A percentile compares a stretch with the other conserved stretches of the same genome.
Conservation (phyloP, 1,284 basidiomycete genomes). For the Apiotrichum mycotoxinovorans region DNA sequence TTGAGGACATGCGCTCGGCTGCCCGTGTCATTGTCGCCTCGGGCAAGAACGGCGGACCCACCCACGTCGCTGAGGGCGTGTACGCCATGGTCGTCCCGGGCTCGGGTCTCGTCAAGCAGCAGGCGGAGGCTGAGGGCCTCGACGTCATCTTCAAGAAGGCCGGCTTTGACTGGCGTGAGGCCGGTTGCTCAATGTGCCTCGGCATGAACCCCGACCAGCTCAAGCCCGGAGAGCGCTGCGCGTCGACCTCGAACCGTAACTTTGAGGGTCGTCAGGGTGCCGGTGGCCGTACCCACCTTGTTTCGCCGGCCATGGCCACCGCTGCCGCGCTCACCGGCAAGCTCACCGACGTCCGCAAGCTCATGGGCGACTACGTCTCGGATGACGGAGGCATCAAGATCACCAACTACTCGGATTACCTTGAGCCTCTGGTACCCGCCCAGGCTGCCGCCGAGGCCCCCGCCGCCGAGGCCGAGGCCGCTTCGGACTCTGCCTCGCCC, state of each 20-base stretch:
- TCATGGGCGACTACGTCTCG: slow-evolving; percentile 57
- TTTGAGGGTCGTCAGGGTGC: slow-evolving; percentile 91
- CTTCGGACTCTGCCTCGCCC: slow-evolving; percentile 52
- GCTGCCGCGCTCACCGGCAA: slow-evolving; percentile 87
- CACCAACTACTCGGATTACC: slow-evolving; percentile 66
- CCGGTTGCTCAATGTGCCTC: slow-evolving; percentile 96
- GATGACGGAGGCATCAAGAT: slow-evolving; percentile 61
- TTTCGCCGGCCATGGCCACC: slow-evolving; percentile 94
- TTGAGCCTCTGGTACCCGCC: slow-evolving; percentile 69
- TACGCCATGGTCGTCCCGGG: slow-evolving; percentile 95
- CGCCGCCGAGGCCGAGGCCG: slow-evolving; percentile 52
- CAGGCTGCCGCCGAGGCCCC: slow-evolving; percentile 45
- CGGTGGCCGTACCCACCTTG: slow-evolving; percentile 85
- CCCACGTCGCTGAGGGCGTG: slow-evolving; percentile 70
- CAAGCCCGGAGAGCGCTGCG: slow-evolving; percentile 83
- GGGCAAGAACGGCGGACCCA: slow-evolving; percentile 44
- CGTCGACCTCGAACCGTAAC: slow-evolving; percentile 94
- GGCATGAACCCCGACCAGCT: slow-evolving; percentile 98
- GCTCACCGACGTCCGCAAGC: slow-evolving; percentile 83
- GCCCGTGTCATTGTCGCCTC: slow-evolving; percentile 67
- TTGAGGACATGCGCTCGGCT: slow-evolving; percentile 89
- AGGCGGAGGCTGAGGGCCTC: slow-evolving; percentile 89
- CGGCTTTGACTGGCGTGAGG: slow-evolving; percentile 96
- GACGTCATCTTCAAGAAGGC: slow-evolving; percentile 88
- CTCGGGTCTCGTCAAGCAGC: slow-evolving; percentile 89